Base-by-base conservation (phyloP, 2,329 filamentous ascomycete species). In the Penicillium carneum region DNA sequence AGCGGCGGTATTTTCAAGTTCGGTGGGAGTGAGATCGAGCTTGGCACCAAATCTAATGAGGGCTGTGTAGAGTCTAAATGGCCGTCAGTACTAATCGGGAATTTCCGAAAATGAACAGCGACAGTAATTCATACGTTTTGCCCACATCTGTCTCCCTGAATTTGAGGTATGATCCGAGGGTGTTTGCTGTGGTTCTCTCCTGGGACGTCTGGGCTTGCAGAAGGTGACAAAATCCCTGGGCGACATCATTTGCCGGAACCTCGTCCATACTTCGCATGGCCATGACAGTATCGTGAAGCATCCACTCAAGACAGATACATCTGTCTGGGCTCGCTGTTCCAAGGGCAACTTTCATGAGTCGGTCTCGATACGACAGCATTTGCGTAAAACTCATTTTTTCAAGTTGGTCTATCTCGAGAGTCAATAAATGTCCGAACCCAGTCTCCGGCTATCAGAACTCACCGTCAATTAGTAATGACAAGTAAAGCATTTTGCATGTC, bases 11-110 rank as follows among this genome's bases (percentile, higher is more conserved):
- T 62, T 59, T 5, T 43, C 14, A 2, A 66, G 54, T 26, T 66
- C 63, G 0, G 36, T 2, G 2, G 55, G 3, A 6, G 18, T 62
- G 20, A 69, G 48, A 54, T 61, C 18, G 12, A 69, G 10, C 8
- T 62, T 60, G 10, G 65, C 63, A 11, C 65, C 57, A 33, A 66
- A 69, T 56, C 65, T 57, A 18, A 69, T 64, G 11, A 69, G 65
- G 9, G 61, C 48, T 18, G 66, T 45, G 49, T 66, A 69, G 34
- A 68, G 62, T 12, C 66, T 69, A 20, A 33, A 16, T 41, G 4
- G 31, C 33, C 4, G 20, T 53, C 31, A 51, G 55, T 20, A 4
- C 6, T 18, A 7, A 20, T 18, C 23, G 18, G 31, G 14, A 2
- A 20, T 20, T 5, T 34, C 8, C 7, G 11, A 23, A 39, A 23